Percentiles rank a stretch among this genome's conserved stretches.
Evolutionary conservation across 2,329 filamentous ascomycete genomes (phyloP).

Genomic region (Raffaelea arxii): DNA sequence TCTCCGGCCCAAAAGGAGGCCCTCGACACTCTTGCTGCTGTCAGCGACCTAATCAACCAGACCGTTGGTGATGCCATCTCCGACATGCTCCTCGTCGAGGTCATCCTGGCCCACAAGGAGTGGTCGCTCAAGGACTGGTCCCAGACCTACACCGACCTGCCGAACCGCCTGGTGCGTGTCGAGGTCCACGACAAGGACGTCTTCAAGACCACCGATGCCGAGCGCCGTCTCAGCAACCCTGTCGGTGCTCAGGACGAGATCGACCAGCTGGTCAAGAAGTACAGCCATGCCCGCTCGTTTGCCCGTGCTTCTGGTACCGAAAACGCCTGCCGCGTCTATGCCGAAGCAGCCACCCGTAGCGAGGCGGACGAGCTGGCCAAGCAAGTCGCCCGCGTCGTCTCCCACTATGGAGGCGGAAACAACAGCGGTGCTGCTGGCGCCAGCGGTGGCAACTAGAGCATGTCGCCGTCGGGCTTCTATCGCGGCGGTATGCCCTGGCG

Average conservation of each 20-base stretch:
- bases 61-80: conserved; percentile 93
- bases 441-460: too few relatives aligned
- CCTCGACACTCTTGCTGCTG: conserved; percentile 71
- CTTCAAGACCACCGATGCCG: conserved; percentile 87
- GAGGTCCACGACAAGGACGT: conserved; percentile 80
- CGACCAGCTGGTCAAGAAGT: conserved; percentile 80
- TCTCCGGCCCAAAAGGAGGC: conserved; percentile 88
- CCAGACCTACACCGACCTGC: conserved; percentile 83
- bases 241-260: conserved; percentile 75
- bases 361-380: conserved; percentile 87
- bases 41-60: conserved; percentile 93
- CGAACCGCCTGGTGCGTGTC: conserved; percentile 89
- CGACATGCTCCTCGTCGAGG: conserved; percentile 91
- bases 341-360: conserved; percentile 78
- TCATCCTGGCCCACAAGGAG: conserved; percentile 87
- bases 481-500: too few relatives aligned
- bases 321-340: conserved; percentile 92
- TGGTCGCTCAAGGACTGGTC: conserved; percentile 91
- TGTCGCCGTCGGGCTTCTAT: too few relatives aligned
- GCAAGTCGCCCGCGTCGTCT: conserved; percentile 69
- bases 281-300: conserved; percentile 81
- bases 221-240: conserved; percentile 76
- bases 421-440: too few relatives aligned
- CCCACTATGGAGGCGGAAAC: conserved; percentile 43
- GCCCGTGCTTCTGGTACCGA: conserved; percentile 91